Base-by-base conservation (phyloP, 2,329 filamentous ascomycete species). In the Cadophora sp. region DNA sequence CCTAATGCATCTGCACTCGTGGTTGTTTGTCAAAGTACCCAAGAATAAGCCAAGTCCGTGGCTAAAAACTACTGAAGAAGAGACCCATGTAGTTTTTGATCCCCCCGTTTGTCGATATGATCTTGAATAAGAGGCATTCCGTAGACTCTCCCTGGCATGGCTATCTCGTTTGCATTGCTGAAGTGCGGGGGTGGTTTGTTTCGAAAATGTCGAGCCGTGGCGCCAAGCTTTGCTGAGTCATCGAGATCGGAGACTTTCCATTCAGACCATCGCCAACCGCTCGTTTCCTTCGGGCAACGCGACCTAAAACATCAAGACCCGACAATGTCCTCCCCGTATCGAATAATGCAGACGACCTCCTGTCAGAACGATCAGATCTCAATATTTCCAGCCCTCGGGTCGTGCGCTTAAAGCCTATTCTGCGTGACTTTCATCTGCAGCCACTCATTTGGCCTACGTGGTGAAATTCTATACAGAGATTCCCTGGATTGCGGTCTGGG, bases 371-470 rank as follows among this genome's bases (percentile, higher is more conserved):
- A 58, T 46, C 31, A 29, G 24, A 64, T 58, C 24, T 55, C 37
- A 11, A n/a, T n/a, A 24, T 29, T 43, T 1, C 50, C 14, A 48
- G 9, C 40, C 24, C 34, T 22, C 40, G 34, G 59, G 16, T 12
- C 26, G 48, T 58, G 37, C 65, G 48, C 59, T 31, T 56, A 37
- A 26, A 29, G 26, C 58, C 62, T 31, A 40, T 24, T 24, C 16
- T 46, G 16, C 31, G 22, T 34, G 56, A 40, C 64, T 37, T 14
- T 48, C 64, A 66, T 24, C 31, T 66, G 37, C 50, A 48, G 40
- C 65, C 58, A 62, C 43, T 66, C 65, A 24, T 62, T 22, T 46
- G 24, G 37, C 58, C 48, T n/a, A 19, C 2, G 27, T 27, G 34
- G 50, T 62, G 34, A 62, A 66, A 66, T 34, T 29, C 43, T 22